Evolutionary conservation across 305 asterid species (phyloP).

Genomic region (Solanum hybrid): DNA sequence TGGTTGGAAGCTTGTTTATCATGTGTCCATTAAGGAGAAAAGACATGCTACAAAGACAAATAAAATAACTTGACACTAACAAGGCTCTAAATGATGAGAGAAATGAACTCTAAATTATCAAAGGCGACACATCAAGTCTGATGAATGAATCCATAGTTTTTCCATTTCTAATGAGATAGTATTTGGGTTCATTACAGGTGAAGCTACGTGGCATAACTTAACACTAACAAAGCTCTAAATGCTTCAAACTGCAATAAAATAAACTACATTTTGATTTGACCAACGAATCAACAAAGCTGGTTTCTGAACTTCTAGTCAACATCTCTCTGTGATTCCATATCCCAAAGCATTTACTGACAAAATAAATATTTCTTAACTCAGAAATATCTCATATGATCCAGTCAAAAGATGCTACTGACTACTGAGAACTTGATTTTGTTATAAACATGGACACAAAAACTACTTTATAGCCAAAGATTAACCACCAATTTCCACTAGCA

Average conservation of each 20-base stretch:
- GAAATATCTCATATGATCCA: neutral
- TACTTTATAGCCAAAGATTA: neutral
- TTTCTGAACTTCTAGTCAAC: neutral
- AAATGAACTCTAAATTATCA: neutral
- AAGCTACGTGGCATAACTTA: neutral
- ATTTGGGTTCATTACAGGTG: neutral
- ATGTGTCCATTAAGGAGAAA: neutral
- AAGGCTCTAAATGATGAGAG: neutral
- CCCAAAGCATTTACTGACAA: neutral
- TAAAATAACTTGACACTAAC: neutral
- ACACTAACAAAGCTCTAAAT: neutral
- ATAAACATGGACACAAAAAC: neutral
- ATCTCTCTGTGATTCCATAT: neutral
- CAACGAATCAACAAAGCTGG: neutral
- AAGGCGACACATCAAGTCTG: neutral
- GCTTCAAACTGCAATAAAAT: constrained; percentile 2
- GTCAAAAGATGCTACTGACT: constrained; percentile 1
- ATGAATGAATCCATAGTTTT: neutral
- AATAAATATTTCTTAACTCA: neutral
- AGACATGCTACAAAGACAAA: neutral
- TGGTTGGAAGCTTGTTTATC: neutral
- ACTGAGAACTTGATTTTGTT: neutral
- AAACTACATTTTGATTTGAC: neutral
- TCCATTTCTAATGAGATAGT: neutral
- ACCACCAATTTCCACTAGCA: neutral